A percentile compares a stretch with the other conserved stretches of the same genome.
Evolutionary conservation across 495 filamentous ascomycete genomes (phyloP).

Genomic region (Annulohypoxylon moriforme): DNA sequence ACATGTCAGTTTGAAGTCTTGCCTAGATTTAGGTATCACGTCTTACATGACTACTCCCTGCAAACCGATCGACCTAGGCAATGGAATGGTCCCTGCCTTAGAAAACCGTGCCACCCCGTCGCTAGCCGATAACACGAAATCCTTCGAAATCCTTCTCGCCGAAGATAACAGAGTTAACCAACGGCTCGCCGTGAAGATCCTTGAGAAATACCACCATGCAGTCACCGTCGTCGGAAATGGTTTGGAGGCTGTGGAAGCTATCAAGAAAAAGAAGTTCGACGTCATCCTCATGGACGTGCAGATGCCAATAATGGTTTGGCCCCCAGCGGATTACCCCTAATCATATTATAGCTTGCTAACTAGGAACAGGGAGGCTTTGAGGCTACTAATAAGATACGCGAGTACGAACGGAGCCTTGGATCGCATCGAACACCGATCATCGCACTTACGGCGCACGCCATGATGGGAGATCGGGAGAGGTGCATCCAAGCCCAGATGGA

Average conservation of each 20-base stretch:
- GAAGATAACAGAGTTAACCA: slow-evolving; percentile 99
- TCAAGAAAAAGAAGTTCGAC: slow-evolving; percentile 92
- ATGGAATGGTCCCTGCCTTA: slow-evolving; percentile 97
- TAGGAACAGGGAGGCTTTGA: slow-evolving; percentile 86
- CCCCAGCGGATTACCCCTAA: slow-evolving; percentile 1
- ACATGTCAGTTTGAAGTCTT: slow-evolving; percentile 92
- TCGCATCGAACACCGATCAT: slow-evolving; percentile 92
- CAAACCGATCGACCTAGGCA: slow-evolving; percentile 92
- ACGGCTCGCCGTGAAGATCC: slow-evolving; percentile 93
- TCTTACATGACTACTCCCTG: slow-evolving; percentile 99
- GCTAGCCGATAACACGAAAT: slow-evolving; percentile 91
- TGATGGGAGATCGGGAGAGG: slow-evolving; percentile 98
- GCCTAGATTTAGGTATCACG: slow-evolving; percentile 94
- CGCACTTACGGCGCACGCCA: slow-evolving; percentile 96
- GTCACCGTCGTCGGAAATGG: slow-evolving; percentile 98
- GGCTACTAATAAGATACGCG: slow-evolving; percentile 95
- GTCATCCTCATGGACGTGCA: slow-evolving; percentile 99
- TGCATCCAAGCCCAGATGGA: slow-evolving; percentile 99
- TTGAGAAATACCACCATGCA: slow-evolving; percentile 97
- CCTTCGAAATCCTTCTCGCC: slow-evolving; percentile 94
- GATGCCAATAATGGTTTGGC: slow-evolving; percentile 92
- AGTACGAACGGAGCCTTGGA: slow-evolving; percentile 84
- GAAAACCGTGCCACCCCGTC: slow-evolving; percentile 94
- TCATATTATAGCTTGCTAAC: slow-evolving; percentile 45
- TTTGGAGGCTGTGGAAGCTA: slow-evolving; percentile 86